Conservation (phyloP, 352 stramenopile species). For the Phytopythium helicoides region DNA sequence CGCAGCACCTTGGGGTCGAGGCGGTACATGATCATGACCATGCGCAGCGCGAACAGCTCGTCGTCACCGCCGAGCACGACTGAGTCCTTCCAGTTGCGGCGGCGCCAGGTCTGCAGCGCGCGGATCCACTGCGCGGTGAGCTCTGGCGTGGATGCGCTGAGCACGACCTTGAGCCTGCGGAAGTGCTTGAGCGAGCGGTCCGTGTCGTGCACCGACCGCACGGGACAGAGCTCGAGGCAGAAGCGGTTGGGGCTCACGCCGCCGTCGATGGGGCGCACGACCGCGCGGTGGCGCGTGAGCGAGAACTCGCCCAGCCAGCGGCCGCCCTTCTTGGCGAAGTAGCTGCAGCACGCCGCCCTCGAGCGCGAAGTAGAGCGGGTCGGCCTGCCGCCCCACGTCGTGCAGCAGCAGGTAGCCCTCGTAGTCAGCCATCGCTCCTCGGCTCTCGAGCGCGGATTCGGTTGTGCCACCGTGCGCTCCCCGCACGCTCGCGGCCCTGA, state of each 20-base stretch:
- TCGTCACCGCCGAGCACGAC: conserved; percentile 62
- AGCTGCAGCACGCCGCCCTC: conserved; percentile 66
- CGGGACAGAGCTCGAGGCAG: conserved; percentile 62
- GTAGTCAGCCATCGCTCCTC: conserved; percentile 65
- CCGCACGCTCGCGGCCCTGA: too few species aligned
- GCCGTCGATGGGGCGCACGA: conserved; percentile 37
- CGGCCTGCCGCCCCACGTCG: conserved; percentile 42
- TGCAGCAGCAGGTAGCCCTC: conserved; percentile 79
- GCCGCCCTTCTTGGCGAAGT: conserved; percentile 71
- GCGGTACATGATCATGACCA: conserved; percentile 66
- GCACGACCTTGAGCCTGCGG: conserved; percentile 44
- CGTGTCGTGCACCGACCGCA: conserved; percentile 74
- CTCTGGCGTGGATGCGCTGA: conserved; percentile 52
- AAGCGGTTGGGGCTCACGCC: conserved; percentile 63
- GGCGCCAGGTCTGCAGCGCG: conserved; percentile 71
- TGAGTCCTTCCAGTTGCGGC: conserved; percentile 74
- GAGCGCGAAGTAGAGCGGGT: conserved; percentile 81
- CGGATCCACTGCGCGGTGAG: conserved; percentile 58
- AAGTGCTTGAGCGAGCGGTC: conserved; percentile 70
- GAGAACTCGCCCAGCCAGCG: conserved; percentile 69
- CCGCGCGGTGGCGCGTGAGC: conserved; percentile 69
- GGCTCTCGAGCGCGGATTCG: not conserved
- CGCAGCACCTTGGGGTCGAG: conserved; percentile 66
- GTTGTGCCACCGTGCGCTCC: too few species aligned
- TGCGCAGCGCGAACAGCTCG: conserved; percentile 57